phyloP scores from a whole-genome alignment of 108 stramenopile species.

The Nitzschia sp. region DNA sequence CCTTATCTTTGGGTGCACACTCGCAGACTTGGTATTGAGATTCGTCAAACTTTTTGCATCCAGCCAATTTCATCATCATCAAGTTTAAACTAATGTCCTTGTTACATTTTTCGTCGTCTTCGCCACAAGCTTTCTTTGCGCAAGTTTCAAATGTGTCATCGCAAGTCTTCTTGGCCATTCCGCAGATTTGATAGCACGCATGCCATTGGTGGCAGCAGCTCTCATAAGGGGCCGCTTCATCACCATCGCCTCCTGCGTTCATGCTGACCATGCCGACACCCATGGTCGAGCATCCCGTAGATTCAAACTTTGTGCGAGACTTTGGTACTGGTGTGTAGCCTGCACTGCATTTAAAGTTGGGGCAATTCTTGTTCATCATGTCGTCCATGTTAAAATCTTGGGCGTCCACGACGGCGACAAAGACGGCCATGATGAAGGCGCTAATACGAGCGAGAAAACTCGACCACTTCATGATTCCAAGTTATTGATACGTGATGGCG shows the following conservation, averaged over 20 bases:
- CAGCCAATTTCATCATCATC: conserved; percentile 36
- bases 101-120: conserved; percentile 38
- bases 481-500: too few species aligned
- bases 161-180: conserved; percentile 35
- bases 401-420: neutral
- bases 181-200: conserved; percentile 58
- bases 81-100: conserved; percentile 11
- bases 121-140: conserved; percentile 43
- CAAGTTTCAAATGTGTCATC: conserved; percentile 54
- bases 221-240: conserved; percentile 26
- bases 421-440: too few species aligned
- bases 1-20: conserved; percentile 33
- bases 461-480: too few species aligned
- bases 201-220: conserved; percentile 48
- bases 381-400: conserved; percentile 7
- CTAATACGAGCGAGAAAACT: too few species aligned
- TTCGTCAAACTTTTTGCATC: conserved; percentile 39
- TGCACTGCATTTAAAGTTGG: conserved; percentile 22
- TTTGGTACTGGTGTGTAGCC: conserved; percentile 34
- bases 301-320: conserved; percentile 37
- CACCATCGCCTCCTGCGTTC: conserved; percentile 4
- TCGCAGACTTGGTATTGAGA: conserved; percentile 41
- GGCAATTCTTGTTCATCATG: conserved; percentile 29
- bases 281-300: conserved; percentile 42
- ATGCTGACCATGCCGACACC: conserved; percentile 38